A percentile compares a stretch with the other conserved stretches of the same genome.
Evolutionary conservation across 1,284 basidiomycete species (phyloP).

Genomic region (Neolentinus lepideus): DNA sequence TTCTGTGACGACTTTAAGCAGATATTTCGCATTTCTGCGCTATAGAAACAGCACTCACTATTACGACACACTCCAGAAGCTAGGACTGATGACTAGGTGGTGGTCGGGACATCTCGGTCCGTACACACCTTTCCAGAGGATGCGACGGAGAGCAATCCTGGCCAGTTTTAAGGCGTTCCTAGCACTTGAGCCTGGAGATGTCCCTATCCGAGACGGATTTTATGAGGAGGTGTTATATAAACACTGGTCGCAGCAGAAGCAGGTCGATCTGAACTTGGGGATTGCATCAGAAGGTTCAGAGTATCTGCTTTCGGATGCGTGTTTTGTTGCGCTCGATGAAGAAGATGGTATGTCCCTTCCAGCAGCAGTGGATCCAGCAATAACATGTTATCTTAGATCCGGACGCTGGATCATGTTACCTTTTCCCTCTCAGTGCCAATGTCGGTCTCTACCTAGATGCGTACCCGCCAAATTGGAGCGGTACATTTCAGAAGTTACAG

Average conservation of each 20-base stretch:
- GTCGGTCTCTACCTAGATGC: constrained; percentile 42
- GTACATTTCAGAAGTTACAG: neutral
- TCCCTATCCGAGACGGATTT: constrained; percentile 2
- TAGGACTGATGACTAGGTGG: constrained; percentile 10
- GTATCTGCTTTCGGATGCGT: constrained; percentile 27
- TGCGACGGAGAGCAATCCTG: constrained; percentile 17
- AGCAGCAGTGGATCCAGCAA: constrained; percentile 11
- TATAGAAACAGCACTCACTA: constrained; percentile 47
- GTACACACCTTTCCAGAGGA: constrained; percentile 8
- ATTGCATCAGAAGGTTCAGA: constrained; percentile 26
- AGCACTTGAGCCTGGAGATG: constrained; percentile 3
- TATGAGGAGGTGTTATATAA: constrained; percentile 15
- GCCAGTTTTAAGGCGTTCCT: constrained; percentile 21
- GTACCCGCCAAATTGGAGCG: neutral
- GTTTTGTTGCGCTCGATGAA: constrained; percentile 18
- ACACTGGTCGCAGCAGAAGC: constrained; percentile 18
- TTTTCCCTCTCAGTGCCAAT: constrained; percentile 47
- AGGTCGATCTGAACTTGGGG: constrained; percentile 25
- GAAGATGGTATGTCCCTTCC: constrained; percentile 32
- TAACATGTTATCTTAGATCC: neutral
- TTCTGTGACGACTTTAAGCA: constrained; percentile 21
- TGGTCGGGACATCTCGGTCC: constrained; percentile 2
- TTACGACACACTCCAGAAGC: constrained; percentile 20
- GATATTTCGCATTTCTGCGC: constrained; percentile 45
- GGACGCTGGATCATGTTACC: constrained; percentile 27